Evolutionary conservation across 2,329 filamentous ascomycete genomes (phyloP).

Genomic region (Drechslera avenae): DNA sequence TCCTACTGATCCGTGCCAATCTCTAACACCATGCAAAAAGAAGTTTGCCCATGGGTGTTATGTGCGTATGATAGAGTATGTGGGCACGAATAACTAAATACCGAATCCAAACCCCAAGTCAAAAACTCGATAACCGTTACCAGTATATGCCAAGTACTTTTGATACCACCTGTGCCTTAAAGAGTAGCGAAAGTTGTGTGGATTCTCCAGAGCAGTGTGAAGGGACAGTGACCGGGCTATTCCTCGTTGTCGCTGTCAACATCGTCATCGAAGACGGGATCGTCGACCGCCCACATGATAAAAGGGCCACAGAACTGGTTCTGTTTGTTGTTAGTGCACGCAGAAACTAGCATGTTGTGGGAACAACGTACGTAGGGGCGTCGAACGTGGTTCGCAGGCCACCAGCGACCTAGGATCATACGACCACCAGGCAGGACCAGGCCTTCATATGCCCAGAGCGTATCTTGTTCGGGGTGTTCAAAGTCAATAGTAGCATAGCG

Average conservation of each 20-base stretch:
- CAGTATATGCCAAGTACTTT: neutral
- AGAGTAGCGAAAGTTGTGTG: too few relatives aligned
- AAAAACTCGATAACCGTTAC: neutral
- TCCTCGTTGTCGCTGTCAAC: constrained; percentile 5
- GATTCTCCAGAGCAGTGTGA: too few relatives aligned
- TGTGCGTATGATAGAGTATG: neutral
- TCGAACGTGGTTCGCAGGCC: constrained; percentile 42
- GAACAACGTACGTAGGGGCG: constrained; percentile 26
- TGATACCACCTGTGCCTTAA: neutral
- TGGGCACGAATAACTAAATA: neutral
- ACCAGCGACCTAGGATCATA: constrained; percentile 57
- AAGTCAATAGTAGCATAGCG: constrained; percentile 53
- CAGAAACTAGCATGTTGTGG: neutral
- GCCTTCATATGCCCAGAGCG: constrained; percentile 57
- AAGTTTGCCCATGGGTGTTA: too few relatives aligned
- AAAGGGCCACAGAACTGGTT: constrained; percentile 36
- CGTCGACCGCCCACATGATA: constrained; percentile 48
- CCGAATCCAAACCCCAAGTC: neutral
- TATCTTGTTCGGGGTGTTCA: constrained; percentile 37
- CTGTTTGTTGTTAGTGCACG: constrained; percentile 19
- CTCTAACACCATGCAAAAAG: too few relatives aligned
- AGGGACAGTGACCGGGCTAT: neutral
- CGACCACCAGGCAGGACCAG: constrained; percentile 55
- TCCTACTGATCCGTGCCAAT: too few relatives aligned
- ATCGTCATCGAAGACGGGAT: constrained; percentile 13